phyloP scores from a whole-genome alignment of 805 yeast genomes.

The Zygoascus biomembranicola region DNA sequence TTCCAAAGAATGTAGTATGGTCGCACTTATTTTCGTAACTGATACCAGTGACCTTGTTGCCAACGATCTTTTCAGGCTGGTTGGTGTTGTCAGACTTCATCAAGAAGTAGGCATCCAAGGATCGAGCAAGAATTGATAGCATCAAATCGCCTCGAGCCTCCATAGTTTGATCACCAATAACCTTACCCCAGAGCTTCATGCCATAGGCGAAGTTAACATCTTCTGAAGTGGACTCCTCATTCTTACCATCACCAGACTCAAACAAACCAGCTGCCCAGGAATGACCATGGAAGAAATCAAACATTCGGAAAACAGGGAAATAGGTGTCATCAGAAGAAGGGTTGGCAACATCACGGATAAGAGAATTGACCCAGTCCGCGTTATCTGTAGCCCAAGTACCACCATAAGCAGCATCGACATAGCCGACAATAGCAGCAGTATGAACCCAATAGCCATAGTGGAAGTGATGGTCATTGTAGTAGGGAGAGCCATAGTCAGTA shows the following conservation, averaged over 20 bases:
- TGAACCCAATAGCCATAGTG: constrained; percentile 82
- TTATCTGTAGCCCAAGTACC: constrained; percentile 43
- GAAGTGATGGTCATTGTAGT: constrained; percentile 80
- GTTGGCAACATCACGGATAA: constrained; percentile 63
- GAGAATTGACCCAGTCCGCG: constrained; percentile 51
- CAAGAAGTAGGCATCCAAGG: constrained; percentile 49
- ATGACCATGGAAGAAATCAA: constrained; percentile 71
- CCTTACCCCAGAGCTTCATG: constrained; percentile 63
- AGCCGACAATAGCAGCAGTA: constrained; percentile 70
- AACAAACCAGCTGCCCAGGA: constrained; percentile 72
- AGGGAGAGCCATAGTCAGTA: constrained; percentile 68
- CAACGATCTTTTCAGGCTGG: constrained; percentile 45
- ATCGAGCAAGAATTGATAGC: constrained; percentile 46
- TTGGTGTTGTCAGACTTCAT: constrained; percentile 42
- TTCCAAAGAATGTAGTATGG: constrained; percentile 68
- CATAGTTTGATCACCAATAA: constrained; percentile 46
- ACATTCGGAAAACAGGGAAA: constrained; percentile 62
- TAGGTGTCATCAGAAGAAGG: constrained; percentile 42
- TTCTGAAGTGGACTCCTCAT: constrained; percentile 66
- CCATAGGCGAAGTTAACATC: constrained; percentile 68
- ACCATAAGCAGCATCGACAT: constrained; percentile 45
- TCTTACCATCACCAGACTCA: constrained; percentile 58
- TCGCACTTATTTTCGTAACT: constrained; percentile 69
- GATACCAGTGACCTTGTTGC: constrained; percentile 69
- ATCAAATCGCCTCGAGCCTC: constrained; percentile 53